A percentile compares a stretch with the other conserved stretches of the same genome.
Evolutionary conservation across 352 stramenopile species (phyloP).

Genomic region (Globisporangium camurandrum): DNA sequence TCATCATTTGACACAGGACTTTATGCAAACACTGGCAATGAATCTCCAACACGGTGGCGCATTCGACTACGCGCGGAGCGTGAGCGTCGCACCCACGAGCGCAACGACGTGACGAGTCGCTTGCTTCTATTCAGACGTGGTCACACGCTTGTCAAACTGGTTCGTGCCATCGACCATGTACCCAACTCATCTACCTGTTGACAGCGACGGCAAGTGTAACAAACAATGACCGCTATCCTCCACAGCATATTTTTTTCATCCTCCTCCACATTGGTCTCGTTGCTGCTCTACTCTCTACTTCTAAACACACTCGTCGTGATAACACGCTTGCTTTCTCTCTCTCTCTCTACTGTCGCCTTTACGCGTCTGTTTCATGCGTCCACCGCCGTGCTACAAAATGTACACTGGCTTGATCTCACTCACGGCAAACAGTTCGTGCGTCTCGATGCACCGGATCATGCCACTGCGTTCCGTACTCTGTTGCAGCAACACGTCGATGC

Average conservation of each 20-base stretch:
- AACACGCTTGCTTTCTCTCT: neutral
- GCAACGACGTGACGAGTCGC: too few relatives aligned
- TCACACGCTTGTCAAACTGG: too few relatives aligned
- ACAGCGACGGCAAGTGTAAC: neutral
- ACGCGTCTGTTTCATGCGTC: too few relatives aligned
- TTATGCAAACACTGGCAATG: conserved; percentile 72
- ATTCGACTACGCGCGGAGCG: conserved; percentile 28
- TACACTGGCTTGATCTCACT: conserved; percentile 69
- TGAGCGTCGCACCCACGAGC: conserved; percentile 10
- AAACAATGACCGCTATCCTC: neutral
- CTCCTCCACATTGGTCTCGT: neutral
- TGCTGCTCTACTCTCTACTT: neutral
- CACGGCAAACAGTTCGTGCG: conserved; percentile 51
- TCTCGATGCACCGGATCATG: conserved; percentile 71
- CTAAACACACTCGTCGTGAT: neutral
- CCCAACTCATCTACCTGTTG: too few relatives aligned
- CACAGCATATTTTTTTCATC: neutral
- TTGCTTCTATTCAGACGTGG: too few relatives aligned
- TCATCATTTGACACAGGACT: too few relatives aligned
- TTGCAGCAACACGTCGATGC: conserved; percentile 51
- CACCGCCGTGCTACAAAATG: conserved; percentile 34
- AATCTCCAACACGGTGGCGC: conserved; percentile 70
- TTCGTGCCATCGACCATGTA: too few relatives aligned
- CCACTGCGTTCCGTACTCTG: conserved; percentile 24
- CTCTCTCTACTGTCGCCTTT: too few relatives aligned